phyloP scores from a whole-genome alignment of 108 stramenopile genomes.

The Skeletonema marinoi region DNA sequence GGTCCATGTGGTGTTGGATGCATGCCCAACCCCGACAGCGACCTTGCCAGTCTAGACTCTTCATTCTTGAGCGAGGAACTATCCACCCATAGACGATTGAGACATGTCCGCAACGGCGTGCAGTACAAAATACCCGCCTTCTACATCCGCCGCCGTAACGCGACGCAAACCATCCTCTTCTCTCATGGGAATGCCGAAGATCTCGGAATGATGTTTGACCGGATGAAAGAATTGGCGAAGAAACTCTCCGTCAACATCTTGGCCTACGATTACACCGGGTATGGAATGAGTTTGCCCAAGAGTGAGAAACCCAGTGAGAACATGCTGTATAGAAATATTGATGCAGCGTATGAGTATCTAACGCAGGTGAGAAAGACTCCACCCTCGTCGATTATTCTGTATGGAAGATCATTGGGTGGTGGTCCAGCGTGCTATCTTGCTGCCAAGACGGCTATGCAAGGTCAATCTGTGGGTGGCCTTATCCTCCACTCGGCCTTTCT shows the following conservation, averaged over 20 bases:
- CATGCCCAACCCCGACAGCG: neutral
- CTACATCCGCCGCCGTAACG: conserved; percentile 45
- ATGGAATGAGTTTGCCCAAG: conserved; percentile 48
- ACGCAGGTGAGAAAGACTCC: conserved; percentile 26
- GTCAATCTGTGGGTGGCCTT: conserved; percentile 62
- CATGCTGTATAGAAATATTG: conserved; percentile 56
- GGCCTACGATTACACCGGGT: conserved; percentile 87
- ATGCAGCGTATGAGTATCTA: conserved; percentile 45
- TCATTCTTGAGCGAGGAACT: neutral
- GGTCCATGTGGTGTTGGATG: neutral
- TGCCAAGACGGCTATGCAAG: conserved; percentile 53
- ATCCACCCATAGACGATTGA: neutral
- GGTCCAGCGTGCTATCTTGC: conserved; percentile 79
- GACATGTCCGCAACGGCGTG: conserved; percentile 7
- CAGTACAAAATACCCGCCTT: conserved; percentile 50
- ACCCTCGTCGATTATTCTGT: conserved; percentile 48
- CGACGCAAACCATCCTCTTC: conserved; percentile 61
- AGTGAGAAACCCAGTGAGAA: conserved; percentile 41
- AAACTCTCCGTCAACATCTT: conserved; percentile 69
- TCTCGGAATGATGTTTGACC: conserved; percentile 59
- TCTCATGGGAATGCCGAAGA: conserved; percentile 85
- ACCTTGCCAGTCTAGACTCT: conserved; percentile 8
- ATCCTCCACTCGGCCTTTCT: conserved; percentile 66
- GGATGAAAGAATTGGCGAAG: conserved; percentile 53
- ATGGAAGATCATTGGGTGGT: conserved; percentile 66